These are phyloP conservation scores for Canna indica DNA, from an alignment of 176 grass and related monocot species.

Conservation along the genomic window DNA sequence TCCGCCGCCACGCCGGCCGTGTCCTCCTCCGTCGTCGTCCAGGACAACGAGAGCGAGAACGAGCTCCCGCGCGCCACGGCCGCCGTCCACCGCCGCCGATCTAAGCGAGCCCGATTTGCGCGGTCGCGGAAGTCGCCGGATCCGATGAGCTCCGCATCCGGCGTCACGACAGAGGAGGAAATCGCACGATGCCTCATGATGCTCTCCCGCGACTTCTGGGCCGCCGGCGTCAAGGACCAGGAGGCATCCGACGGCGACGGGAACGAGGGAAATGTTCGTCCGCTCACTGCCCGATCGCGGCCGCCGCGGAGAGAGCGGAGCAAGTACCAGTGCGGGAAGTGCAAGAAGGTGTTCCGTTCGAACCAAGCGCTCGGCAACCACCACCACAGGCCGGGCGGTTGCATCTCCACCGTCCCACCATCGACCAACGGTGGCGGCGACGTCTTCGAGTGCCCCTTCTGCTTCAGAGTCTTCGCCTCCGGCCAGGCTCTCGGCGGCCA, in stretches of 20 bases:
- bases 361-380: constrained; percentile 67
- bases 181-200: constrained; percentile 54
- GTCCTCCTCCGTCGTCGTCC: background rate
- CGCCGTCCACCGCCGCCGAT: constrained; percentile 11
- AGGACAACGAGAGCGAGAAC: constrained; percentile 63
- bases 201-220: constrained; percentile 69
- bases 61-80: constrained; percentile 28
- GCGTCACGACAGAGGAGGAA: constrained; percentile 55
- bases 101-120: constrained; percentile 23
- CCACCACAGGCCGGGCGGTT: constrained; percentile 38
- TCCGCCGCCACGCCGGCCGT: too few relatives aligned
- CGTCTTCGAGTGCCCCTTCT: constrained; percentile 74
- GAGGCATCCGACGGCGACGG: background rate
- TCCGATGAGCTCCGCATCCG: constrained; percentile 60
- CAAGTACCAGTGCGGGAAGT: constrained; percentile 48
- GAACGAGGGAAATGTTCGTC: constrained; percentile 4
- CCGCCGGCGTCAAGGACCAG: constrained; percentile 16
- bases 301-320: constrained; percentile 26
- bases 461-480: constrained; percentile 67
- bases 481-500: constrained; percentile 89
- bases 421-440: constrained; percentile 22
- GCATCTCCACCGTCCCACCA: constrained; percentile 14
- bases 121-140: constrained; percentile 6
- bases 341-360: constrained; percentile 63
- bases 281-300: background rate